These are phyloP conservation scores for Hydrangea macrophylla DNA, from an alignment of 148 eudicot species.

Conservation along the genomic window DNA sequence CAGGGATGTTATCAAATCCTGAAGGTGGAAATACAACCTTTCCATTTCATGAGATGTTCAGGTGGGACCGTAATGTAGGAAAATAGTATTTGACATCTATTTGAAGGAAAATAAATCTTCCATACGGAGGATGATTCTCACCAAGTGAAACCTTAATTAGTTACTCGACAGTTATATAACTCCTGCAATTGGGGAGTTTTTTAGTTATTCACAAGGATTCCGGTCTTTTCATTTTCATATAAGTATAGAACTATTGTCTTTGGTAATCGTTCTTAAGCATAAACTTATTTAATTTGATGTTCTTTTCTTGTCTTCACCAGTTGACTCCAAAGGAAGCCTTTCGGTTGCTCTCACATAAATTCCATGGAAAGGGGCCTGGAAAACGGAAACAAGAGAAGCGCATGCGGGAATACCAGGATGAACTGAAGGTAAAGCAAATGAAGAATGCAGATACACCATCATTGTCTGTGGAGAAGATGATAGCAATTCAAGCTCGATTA, in stretches of 20 bases:
- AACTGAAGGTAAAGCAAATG: conserved; percentile 84
- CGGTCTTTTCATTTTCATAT: neutral
- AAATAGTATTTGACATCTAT: too few species aligned
- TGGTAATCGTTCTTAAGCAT: too few species aligned
- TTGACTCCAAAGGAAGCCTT: conserved; percentile 95
- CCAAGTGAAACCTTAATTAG: too few species aligned
- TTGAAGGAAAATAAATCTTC: too few species aligned
- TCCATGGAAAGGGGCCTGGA: conserved; percentile 98
- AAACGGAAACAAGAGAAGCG: conserved; percentile 92
- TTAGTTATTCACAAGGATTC: neutral
- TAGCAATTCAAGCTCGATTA: conserved; percentile 73
- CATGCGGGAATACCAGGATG: conserved; percentile 77
- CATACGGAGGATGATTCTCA: neutral
- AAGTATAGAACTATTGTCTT: too few species aligned
- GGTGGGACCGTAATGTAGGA: too few species aligned
- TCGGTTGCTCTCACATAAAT: conserved; percentile 75
- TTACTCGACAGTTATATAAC: too few species aligned
- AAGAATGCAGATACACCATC: conserved; percentile 87
- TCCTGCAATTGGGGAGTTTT: neutral
- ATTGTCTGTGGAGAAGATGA: conserved; percentile 86
- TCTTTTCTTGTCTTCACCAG: conserved; percentile 40
- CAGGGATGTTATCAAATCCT: too few species aligned
- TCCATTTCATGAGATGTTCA: too few species aligned
- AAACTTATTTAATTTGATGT: neutral
- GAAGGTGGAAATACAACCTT: too few species aligned